These are phyloP conservation scores for Coniosporium apollinis DNA, from an alignment of 495 filamentous ascomycete species.

Conservation along the genomic window DNA sequence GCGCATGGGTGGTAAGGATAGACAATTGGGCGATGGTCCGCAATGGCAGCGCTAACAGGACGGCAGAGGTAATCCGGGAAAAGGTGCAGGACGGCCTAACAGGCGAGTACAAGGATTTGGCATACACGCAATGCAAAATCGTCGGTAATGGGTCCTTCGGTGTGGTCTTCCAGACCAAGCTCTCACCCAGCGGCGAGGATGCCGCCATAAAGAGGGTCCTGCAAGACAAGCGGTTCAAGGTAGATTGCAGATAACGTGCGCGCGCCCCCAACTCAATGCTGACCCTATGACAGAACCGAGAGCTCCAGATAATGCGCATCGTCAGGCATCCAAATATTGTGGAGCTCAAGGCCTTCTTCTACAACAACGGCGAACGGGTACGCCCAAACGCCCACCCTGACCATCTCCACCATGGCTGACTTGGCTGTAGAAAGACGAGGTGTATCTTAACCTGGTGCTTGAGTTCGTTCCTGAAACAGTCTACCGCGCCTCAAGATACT, in stretches of 20 bases:
- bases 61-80: conserved; percentile 85
- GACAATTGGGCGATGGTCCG: not conserved
- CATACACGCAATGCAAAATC: conserved; percentile 98
- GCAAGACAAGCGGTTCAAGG: conserved; percentile 99
- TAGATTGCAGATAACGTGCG: conserved; percentile 16
- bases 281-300: conserved; percentile 60
- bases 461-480: conserved; percentile 98
- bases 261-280: conserved; percentile 12
- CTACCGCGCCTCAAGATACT: conserved; percentile 94
- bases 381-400: not conserved
- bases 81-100: conserved; percentile 98
- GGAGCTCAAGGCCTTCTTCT: conserved; percentile 97
- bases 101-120: conserved; percentile 86
- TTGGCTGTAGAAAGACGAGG: conserved; percentile 79
- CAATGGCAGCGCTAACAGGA: conserved; percentile 12
- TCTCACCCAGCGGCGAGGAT: conserved; percentile 91
- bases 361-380: conserved; percentile 96
- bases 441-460: conserved; percentile 94
- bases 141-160: conserved; percentile 99
- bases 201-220: conserved; percentile 97
- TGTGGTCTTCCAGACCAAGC: conserved; percentile 97
- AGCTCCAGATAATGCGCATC: conserved; percentile 98
- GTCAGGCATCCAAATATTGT: conserved; percentile 98
- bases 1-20: conserved; percentile 64
- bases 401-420: not conserved